These are phyloP conservation scores for Talaromyces sp. DNA, from an alignment of 2,329 filamentous ascomycete genomes.

Conservation along the genomic window DNA sequence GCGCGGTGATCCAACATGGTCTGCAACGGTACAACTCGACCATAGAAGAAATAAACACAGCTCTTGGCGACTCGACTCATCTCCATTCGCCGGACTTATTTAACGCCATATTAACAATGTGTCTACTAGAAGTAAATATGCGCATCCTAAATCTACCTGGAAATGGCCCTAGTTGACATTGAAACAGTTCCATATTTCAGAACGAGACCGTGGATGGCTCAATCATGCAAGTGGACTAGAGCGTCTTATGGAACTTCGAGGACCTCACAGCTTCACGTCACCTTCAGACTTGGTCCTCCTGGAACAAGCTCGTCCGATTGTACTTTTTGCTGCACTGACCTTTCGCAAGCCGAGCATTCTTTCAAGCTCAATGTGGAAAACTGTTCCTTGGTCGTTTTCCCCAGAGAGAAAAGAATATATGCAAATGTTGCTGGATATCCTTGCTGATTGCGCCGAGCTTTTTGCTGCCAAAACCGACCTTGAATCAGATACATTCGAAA, in stretches of 20 bases:
- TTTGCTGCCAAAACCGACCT: slow-evolving; percentile 2
- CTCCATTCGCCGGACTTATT: slow-evolving; percentile 1
- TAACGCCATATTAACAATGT: slow-evolving; percentile 6
- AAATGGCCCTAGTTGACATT: background rate
- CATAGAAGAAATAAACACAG: slow-evolving; percentile 3
- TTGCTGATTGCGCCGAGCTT: slow-evolving; percentile 1
- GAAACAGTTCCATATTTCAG: slow-evolving; percentile 5
- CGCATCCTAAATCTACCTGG: background rate
- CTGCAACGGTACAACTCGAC: background rate
- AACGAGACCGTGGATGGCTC: slow-evolving; percentile 6
- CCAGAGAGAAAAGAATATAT: slow-evolving; percentile 3
- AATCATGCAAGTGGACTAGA: slow-evolving; percentile 2
- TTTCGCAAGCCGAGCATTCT: slow-evolving; percentile 2
- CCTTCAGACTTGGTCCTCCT: slow-evolving; percentile 2
- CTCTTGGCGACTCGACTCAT: background rate
- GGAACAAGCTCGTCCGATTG: slow-evolving; percentile 1
- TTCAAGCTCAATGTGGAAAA: background rate
- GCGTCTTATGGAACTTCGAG: slow-evolving; percentile 2
- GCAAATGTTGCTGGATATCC: slow-evolving; percentile 6
- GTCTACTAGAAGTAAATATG: background rate
- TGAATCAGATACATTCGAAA: background rate
- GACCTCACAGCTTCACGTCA: background rate
- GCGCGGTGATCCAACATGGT: background rate
- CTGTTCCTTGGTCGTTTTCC: background rate
- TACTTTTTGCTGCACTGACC: slow-evolving; percentile 1